These are phyloP conservation scores for Zymoseptoria pseudotritici DNA, from an alignment of 2,329 filamentous ascomycete species.

Conservation along the genomic window DNA sequence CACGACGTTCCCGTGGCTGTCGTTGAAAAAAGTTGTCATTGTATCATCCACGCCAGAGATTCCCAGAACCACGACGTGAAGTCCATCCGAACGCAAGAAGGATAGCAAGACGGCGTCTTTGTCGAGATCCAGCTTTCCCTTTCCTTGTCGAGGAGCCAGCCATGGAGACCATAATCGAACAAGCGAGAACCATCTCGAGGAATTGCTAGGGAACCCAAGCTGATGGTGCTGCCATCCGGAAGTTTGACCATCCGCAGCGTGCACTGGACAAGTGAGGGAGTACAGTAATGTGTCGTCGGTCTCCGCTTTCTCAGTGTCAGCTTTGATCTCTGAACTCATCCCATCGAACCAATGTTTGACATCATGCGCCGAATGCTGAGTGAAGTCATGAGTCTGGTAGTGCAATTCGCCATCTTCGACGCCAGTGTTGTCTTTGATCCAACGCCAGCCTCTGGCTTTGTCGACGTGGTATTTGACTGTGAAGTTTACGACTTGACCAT, in stretches of 20 bases:
- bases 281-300: slow-evolving; percentile 63
- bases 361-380: slow-evolving; percentile 30
- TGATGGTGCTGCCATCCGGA: slow-evolving; percentile 51
- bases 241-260: slow-evolving; percentile 48
- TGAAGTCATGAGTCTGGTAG: slow-evolving; percentile 35
- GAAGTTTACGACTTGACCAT: slow-evolving; percentile 50
- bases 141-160: slow-evolving; percentile 82
- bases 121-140: slow-evolving; percentile 56
- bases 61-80: slow-evolving; percentile 69
- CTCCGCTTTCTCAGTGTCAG: slow-evolving; percentile 54
- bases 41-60: slow-evolving; percentile 68
- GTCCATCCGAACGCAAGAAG: slow-evolving; percentile 65
- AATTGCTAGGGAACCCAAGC: slow-evolving; percentile 58
- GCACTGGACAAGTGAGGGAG: slow-evolving; percentile 53
- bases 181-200: slow-evolving; percentile 71
- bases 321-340: slow-evolving; percentile 49
- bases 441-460: slow-evolving; percentile 55
- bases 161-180: slow-evolving; percentile 75
- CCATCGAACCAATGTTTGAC: slow-evolving; percentile 51
- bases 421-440: slow-evolving; percentile 59
- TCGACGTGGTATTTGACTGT: slow-evolving; percentile 61
- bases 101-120: slow-evolving; percentile 73
- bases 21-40: slow-evolving; percentile 60
- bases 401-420: slow-evolving; percentile 57
- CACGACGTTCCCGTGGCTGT: slow-evolving; percentile 56